Base-by-base conservation (phyloP, 306 rosid species). In the Glycine tomentella region DNA sequence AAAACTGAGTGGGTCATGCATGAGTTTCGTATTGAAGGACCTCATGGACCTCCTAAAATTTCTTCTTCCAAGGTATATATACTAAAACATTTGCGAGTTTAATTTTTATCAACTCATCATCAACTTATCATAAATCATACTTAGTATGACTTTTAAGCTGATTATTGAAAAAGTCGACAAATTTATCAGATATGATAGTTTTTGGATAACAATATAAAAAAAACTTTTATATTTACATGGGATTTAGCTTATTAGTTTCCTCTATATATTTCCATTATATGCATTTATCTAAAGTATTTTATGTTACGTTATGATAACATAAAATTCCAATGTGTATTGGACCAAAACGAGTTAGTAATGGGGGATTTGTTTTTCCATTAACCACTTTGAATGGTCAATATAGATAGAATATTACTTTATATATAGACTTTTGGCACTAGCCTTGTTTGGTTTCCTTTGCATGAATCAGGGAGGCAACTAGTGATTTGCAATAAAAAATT, bases 1-100 rank as follows among this genome's bases (percentile, higher is more conserved):
- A 94, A 94, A 79, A 87, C 94, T 31, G 93, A 94, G 3, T 94
- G 98, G 98, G 98, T 94, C 55, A 94, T 94, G 97, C 97, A 94
- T 74, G 98, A 94, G 59, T 94, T 94, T 80, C 89, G 98, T 16
- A 86, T 94, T 72, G 93, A 92, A 73, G 89, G 87, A 9, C 88
- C 93, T 12, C 84, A 82, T 83, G 88, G 82, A 69, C 88, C 89
- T 64, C 89, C 95, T 68, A 76, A 82, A 57, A 9, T 82, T 59
- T 81, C 94, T 34, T 79, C 94, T 25, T 83, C 80, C 38, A 88
- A 88, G 98, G 98, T 94, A 89, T 56, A 17, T 0, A 42, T n/a
- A 56, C 2, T 0, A 38, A 38, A 4, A 0, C 44, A 38, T 38
- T 38, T 38, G 5, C 1, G 10, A 10, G 55, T 53, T 48, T 45